These are phyloP conservation scores for Silene conica DNA, from an alignment of 148 eudicot species.

Conservation along the genomic window DNA sequence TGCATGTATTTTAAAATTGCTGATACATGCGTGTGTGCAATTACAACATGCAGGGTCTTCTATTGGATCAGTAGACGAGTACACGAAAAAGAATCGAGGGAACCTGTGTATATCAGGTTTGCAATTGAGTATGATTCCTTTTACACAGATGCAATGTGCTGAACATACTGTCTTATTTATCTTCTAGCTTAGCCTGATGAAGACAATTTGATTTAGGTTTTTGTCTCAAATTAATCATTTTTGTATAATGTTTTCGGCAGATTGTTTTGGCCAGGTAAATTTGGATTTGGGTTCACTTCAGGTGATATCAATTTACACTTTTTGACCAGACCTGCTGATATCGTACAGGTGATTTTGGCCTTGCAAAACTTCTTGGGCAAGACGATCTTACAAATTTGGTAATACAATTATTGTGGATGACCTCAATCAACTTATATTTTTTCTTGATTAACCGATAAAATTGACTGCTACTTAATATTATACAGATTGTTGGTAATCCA, in stretches of 20 bases:
- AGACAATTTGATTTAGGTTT: not conserved
- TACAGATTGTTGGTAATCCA: no score
- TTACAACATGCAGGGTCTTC: conserved; percentile 45
- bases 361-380: no score
- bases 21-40: not conserved
- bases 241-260: not conserved
- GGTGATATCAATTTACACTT: no score
- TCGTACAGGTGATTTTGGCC: no score
- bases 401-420: no score
- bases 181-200: no score
- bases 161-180: not conserved
- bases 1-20: not conserved
- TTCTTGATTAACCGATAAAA: no score
- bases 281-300: not conserved
- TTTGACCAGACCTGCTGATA: no score
- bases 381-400: no score
- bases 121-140: conserved; percentile 75
- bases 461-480: no score
- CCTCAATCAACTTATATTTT: no score
- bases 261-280: not conserved
- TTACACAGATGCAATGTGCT: conserved; percentile 38
- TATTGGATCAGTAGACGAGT: conserved; percentile 49
- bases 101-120: conserved; percentile 73
- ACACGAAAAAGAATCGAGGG: conserved; percentile 53
- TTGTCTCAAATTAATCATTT: not conserved